Percentiles rank a stretch among this genome's conserved stretches.
phyloP scores from a whole-genome alignment of 164 flowering plant genomes.

The Paratinospora sagittata region DNA sequence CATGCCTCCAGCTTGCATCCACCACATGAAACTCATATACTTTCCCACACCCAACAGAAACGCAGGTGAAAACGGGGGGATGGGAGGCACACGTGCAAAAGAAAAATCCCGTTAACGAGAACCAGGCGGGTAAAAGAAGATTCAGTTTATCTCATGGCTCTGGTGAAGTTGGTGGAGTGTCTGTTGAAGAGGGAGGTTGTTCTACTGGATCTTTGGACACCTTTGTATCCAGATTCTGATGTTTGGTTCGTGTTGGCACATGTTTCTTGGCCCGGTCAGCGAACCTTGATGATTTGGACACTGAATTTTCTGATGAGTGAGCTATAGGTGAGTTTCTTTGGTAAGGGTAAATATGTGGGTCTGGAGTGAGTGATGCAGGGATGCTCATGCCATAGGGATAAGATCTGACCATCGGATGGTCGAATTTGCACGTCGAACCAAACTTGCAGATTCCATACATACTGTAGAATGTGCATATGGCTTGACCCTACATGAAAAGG shows the following conservation, averaged over 20 bases:
- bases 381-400: constrained; percentile 32
- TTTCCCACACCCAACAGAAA: constrained; percentile 25
- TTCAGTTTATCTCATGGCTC: constrained; percentile 13
- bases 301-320: constrained; percentile 22
- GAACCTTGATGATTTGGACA: constrained; percentile 20
- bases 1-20: constrained; percentile 25
- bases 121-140: constrained; percentile 6
- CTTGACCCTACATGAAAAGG: constrained; percentile 21
- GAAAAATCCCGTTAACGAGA: constrained; percentile 20
- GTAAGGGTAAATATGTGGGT: constrained; percentile 26
- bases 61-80: constrained; percentile 34
- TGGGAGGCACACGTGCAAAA: constrained; percentile 25
- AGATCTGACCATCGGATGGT: constrained; percentile 51
- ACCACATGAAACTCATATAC: constrained; percentile 14
- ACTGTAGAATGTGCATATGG: constrained; percentile 27
- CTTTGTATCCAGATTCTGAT: constrained; percentile 12
- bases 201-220: constrained; percentile 11
- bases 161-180: constrained; percentile 12
- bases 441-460: constrained; percentile 43
- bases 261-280: constrained; percentile 18
- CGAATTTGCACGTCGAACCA: constrained; percentile 69
- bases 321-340: constrained; percentile 25
- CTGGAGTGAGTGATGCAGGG: constrained; percentile 30
- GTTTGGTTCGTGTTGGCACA: constrained; percentile 12
- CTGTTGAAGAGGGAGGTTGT: constrained; percentile 16